A percentile compares a stretch with the other conserved stretches of the same genome.
Conservation (phyloP, 2,329 filamentous ascomycete genomes). For the Gnomoniopsis smithogilvyi region DNA sequence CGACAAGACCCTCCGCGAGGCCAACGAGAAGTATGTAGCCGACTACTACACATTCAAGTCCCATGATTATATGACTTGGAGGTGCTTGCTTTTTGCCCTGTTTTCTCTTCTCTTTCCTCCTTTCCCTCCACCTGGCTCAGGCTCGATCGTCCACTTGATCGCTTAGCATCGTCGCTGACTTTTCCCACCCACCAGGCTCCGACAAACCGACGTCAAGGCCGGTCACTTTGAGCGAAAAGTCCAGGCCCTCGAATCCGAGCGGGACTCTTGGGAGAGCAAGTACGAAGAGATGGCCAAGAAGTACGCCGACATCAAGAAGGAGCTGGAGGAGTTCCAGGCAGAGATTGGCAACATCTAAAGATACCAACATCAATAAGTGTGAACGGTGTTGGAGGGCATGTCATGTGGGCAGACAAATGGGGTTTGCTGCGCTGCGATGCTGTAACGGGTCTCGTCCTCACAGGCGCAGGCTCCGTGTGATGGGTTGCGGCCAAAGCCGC, state of each 20-base stretch:
- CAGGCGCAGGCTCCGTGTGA: neutral
- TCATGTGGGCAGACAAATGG: neutral
- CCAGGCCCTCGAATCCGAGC: conserved; percentile 86
- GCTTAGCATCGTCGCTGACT: conserved; percentile 16
- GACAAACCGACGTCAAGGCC: conserved; percentile 98
- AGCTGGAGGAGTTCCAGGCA: conserved; percentile 83
- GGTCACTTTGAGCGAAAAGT: conserved; percentile 99
- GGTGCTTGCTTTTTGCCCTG: conserved; percentile 18
- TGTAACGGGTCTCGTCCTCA: conserved; percentile 12
- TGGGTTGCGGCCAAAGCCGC: conserved; percentile 3
- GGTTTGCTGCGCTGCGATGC: conserved; percentile 5
- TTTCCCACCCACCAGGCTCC: conserved; percentile 62
- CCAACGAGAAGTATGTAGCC: conserved; percentile 84
- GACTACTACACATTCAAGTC: conserved; percentile 20
- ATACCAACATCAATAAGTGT: neutral
- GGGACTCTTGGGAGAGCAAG: conserved; percentile 94
- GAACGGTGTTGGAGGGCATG: neutral
- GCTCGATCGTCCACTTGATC: neutral
- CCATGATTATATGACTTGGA: conserved; percentile 18
- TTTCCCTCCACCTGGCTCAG: neutral
- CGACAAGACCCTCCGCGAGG: conserved; percentile 93
- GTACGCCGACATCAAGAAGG: conserved; percentile 78
- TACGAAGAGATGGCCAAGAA: conserved; percentile 98
- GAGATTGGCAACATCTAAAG: conserved; percentile 91
- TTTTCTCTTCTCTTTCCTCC: conserved; percentile 2